Conservation (phyloP, 768 basidiomycete genomes). For the Cystofilobasidium ferigula region DNA sequence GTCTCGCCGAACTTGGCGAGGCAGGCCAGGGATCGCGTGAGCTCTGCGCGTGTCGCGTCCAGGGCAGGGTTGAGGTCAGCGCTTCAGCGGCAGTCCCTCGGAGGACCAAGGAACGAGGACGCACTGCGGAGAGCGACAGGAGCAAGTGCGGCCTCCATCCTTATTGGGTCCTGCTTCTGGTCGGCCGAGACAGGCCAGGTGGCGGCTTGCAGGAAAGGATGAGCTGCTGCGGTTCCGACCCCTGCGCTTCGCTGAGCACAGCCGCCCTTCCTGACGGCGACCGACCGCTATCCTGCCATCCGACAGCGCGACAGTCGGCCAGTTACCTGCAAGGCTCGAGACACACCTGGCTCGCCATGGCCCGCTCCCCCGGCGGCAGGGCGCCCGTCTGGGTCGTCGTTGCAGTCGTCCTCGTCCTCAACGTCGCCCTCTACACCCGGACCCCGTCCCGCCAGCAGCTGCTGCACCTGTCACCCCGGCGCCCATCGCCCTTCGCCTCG, state of each 20-base stretch:
- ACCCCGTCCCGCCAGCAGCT: background rate
- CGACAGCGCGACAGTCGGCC: too few species aligned
- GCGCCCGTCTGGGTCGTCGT: constrained; percentile 40
- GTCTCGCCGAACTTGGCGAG: constrained; percentile 2
- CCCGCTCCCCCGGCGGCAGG: background rate
- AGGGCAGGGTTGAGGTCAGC: background rate
- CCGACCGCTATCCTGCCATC: too few species aligned
- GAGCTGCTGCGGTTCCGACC: too few species aligned
- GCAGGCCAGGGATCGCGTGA: background rate
- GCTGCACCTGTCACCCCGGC: background rate
- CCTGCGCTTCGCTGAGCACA: too few species aligned
- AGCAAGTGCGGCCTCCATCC: background rate
- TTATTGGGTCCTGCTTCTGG: too few species aligned
- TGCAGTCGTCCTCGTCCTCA: constrained; percentile 46
- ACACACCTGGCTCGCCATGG: background rate
- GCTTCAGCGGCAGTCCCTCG: background rate
- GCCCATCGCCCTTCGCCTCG: background rate
- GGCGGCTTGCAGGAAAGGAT: too few species aligned
- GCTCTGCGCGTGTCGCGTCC: too few species aligned
- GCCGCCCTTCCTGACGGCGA: too few species aligned
- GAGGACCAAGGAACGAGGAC: background rate
- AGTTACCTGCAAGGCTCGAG: too few species aligned
- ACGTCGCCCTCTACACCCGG: constrained; percentile 47
- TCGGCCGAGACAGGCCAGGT: too few species aligned
- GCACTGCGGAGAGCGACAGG: background rate